Conservation (phyloP, 441 rosid genomes). For the Arabidopsis lyrata region DNA sequence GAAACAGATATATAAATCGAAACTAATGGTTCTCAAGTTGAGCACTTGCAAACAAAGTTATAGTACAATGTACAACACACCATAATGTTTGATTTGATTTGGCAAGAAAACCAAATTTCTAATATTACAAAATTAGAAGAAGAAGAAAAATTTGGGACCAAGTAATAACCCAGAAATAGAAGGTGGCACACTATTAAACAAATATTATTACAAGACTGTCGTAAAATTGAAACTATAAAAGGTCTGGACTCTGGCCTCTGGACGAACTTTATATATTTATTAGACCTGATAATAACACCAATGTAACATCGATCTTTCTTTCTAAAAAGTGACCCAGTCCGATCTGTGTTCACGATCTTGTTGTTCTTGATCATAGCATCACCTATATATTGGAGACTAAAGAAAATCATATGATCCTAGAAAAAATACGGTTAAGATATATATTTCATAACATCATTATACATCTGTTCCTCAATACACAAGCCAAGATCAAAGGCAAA, state of each 20-base stretch:
- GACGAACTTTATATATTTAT: constrained; percentile 7
- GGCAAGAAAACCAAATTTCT: constrained; percentile 37
- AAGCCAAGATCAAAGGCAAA: constrained; percentile 28
- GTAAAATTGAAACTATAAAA: constrained; percentile 13
- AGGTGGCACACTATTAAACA: constrained; percentile 9
- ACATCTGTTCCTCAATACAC: constrained; percentile 11
- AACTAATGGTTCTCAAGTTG: background rate
- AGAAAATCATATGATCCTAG: constrained; percentile 16
- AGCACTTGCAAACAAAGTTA: too few species aligned
- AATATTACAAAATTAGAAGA: constrained; percentile 32
- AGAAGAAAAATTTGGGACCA: background rate
- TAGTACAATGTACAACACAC: constrained; percentile 29
- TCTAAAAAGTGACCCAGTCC: background rate
- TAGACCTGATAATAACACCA: background rate
- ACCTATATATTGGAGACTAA: background rate
- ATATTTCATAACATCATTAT: background rate
- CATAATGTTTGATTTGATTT: constrained; percentile 45
- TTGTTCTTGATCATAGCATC: constrained; percentile 25
- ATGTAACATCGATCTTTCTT: background rate
- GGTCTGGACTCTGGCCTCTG: constrained; percentile 1
- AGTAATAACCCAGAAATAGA: constrained; percentile 32
- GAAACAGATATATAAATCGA: background rate
- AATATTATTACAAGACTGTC: constrained; percentile 16
- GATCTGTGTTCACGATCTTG: constrained; percentile 6
- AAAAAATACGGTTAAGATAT: constrained; percentile 19